These are phyloP conservation scores for Diaporthe amygdali DNA, from an alignment of 2,329 filamentous ascomycete species.

Conservation along the genomic window DNA sequence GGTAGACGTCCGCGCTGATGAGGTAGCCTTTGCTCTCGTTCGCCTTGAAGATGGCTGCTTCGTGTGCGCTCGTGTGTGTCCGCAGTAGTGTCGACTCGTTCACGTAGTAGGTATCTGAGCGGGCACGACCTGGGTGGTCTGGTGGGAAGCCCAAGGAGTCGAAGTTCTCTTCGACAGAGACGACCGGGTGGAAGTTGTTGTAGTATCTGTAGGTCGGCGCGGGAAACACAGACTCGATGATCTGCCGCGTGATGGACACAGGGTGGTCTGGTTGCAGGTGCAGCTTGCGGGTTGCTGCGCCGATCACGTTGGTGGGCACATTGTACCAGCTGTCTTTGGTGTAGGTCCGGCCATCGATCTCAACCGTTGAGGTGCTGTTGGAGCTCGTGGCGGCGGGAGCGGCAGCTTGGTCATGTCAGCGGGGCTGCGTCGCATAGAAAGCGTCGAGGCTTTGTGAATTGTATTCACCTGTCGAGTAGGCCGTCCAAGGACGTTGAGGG, in stretches of 20 bases:
- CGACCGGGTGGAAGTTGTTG: constrained; percentile 81
- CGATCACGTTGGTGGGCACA: constrained; percentile 74
- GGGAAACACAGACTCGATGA: constrained; percentile 91
- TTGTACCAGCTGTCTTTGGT: constrained; percentile 85
- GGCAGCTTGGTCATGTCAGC: constrained; percentile 29
- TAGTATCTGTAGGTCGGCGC: constrained; percentile 74
- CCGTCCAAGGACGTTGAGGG: constrained; percentile 3
- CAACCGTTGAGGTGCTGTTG: constrained; percentile 44
- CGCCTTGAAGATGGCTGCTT: constrained; percentile 78
- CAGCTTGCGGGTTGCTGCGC: constrained; percentile 76
- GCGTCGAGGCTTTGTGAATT: neutral
- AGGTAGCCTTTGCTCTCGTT: constrained; percentile 81
- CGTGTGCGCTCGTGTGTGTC: constrained; percentile 94
- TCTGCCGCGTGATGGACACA: constrained; percentile 84
- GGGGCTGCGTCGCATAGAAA: constrained; percentile 14
- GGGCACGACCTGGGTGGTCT: constrained; percentile 86
- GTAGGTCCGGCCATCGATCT: constrained; percentile 69
- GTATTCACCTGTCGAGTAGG: constrained; percentile 26
- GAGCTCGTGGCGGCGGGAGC: neutral
- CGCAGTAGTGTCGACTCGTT: constrained; percentile 83
- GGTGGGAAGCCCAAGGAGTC: constrained; percentile 91
- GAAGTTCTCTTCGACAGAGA: constrained; percentile 87
- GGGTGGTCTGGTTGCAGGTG: constrained; percentile 93
- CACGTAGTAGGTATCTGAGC: constrained; percentile 95
- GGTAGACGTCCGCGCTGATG: constrained; percentile 93